Base-by-base conservation (phyloP, 2,329 filamentous ascomycete species). In the Diaporthe eres region DNA sequence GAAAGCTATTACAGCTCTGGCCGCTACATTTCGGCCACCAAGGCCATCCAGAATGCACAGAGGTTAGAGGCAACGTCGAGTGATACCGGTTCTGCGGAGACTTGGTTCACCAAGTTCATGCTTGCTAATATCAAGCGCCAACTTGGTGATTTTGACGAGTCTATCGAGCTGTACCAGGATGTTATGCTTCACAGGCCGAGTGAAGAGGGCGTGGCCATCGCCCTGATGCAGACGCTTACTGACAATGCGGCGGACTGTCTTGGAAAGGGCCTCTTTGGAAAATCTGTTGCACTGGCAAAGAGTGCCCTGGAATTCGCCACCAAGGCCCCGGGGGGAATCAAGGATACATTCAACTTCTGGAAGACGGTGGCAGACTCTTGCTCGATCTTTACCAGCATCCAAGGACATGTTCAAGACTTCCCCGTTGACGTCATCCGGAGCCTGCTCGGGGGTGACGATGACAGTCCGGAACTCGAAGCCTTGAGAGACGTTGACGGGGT, bases 51-150 rank as follows among this genome's bases (percentile, higher is more conserved):
- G 47, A 94, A 98, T 81, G 97, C 96, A 0, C 93, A 96, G 81
- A 90, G 90, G 72, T 88, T 98, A 6, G 94, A 96, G 77, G 63
- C 74, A 44, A 58, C 37, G 31, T 65, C 51, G 19, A 88, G 90
- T 39, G 87, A 88, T 1, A 83, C 90, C 0, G 83, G 87, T n/a
- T 81, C 88, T 81, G 84, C 90, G 61, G 94, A 97, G 79, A 94
- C 91, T 13, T 99, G 97, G 97, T 99, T 98, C 82, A 96, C 96
- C 10, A 95, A 95, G 81, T 98, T 98, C 83, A 97, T 99, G 93
- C 90, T 98, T 76, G 96, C 95, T 55, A 98, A 99, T 80, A 94
- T 99, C 73, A 95, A 95, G 83, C 92, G 96, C 72, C 96, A 98
- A 82, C 88, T 98, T 65, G 95, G 95, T n/a, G 93, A 97, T 57